Base-by-base conservation (phyloP, 768 basidiomycete genomes). In the Lepiota brunneoincarnata region DNA sequence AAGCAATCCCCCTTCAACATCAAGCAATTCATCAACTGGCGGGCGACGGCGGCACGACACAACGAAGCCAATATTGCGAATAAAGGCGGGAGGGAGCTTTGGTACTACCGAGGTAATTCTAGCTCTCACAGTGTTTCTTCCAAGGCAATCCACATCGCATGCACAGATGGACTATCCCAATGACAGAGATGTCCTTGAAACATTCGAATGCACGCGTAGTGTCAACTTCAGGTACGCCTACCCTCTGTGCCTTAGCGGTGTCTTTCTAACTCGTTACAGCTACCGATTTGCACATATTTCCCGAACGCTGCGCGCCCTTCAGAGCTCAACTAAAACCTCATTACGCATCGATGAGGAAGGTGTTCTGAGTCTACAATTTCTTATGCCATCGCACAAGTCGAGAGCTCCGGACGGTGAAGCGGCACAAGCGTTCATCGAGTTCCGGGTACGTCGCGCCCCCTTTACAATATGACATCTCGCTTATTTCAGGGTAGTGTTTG, bases 91-190 rank as follows among this genome's bases (percentile, higher is more conserved):
- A 5, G 93, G 94, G 4, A 81, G 85, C 26, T 91, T 91, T 67
- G 95, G 93, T 4, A 89, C 80, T 57, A 90, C 91, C 1, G 91
- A 96, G 77, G 93, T 90, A 42, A 15, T 69, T n/a, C 23, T 51
- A 15, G 15, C 18, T 3, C 37, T 1, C 44, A 39, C 4, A 1
- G 21, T 49, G 5, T 23, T 34, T 10, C 20, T 37, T 6, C 6
- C 12, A 2, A 17, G 6, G 23, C 37, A 2, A 9, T 23, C 31
- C 2, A 24, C 37, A 12, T 23, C 31, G 6, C n/a, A 12, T n/a
- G 28, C 49, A 26, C 61, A 95, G 93, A 91, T 98, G 86, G 95
- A 99, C 70, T 98, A 95, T 58, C 93, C 93, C 2, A 93, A 91
- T 61, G 93, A 96, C 63, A 79, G 81, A 44, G 93, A 97, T 46